Evolutionary conservation across 495 filamentous ascomycete genomes (phyloP).

Genomic region (Apodospora peruviana): DNA sequence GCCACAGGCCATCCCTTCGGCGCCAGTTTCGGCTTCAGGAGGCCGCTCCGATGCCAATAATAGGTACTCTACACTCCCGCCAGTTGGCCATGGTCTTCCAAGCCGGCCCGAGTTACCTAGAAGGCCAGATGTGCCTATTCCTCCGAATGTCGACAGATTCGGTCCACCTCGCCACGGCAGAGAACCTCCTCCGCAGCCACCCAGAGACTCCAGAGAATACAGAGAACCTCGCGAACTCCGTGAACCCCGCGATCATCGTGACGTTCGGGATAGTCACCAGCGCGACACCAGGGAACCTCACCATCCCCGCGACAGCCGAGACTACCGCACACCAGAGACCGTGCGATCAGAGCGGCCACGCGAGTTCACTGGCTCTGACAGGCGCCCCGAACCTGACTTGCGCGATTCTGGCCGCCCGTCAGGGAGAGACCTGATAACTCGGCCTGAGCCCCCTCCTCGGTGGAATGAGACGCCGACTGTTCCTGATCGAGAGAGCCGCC

Average conservation of each 20-base stretch:
- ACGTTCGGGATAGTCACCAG: constrained; percentile 36
- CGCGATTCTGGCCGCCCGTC: constrained; percentile 26
- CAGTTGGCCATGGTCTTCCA: constrained; percentile 27
- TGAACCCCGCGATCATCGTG: constrained; percentile 1
- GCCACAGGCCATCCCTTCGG: constrained; percentile 14
- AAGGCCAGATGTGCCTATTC: constrained; percentile 39
- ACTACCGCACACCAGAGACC: constrained; percentile 22
- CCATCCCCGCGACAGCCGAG: constrained; percentile 27
- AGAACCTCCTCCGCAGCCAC: constrained; percentile 31
- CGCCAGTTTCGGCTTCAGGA: constrained; percentile 6
- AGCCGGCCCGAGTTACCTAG: constrained; percentile 36
- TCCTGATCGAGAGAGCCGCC: constrained; percentile 31
- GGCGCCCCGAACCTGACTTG: constrained; percentile 19
- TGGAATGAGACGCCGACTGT: constrained; percentile 21
- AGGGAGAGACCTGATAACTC: constrained; percentile 27
- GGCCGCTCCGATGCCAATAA: constrained; percentile 26
- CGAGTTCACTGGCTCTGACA: constrained; percentile 11
- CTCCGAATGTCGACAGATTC: constrained; percentile 34
- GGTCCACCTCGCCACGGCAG: constrained; percentile 26
- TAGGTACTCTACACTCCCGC: constrained; percentile 26
- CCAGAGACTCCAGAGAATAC: constrained; percentile 15
- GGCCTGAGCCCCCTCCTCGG: constrained; percentile 26
- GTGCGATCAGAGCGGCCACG: constrained; percentile 20
- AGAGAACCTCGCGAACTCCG: constrained; percentile 44
- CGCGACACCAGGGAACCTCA: constrained; percentile 24